Percentiles rank a stretch among this genome's conserved stretches.
phyloP scores from a whole-genome alignment of 257 asterid genomes.

The Haberlea rhodopensis region DNA sequence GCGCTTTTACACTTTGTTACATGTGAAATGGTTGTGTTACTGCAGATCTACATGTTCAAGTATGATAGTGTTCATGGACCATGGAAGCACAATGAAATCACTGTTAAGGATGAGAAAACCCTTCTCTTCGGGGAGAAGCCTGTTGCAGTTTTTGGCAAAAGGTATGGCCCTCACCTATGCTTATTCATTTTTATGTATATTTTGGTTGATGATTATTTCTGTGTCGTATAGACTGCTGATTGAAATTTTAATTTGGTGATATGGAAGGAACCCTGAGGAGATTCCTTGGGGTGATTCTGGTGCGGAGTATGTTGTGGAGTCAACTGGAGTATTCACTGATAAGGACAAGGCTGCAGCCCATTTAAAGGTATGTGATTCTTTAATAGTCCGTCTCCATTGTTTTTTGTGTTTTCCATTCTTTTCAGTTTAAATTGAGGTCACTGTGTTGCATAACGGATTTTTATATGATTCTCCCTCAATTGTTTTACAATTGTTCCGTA shows the following conservation, averaged over 20 bases:
- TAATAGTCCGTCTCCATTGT: neutral
- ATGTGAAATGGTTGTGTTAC: constrained; percentile 17
- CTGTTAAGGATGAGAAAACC: constrained; percentile 52
- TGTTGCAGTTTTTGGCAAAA: constrained; percentile 44
- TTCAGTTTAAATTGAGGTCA: no score
- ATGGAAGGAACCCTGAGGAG: constrained; percentile 43
- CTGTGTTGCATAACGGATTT: no score
- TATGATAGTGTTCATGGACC: constrained; percentile 61
- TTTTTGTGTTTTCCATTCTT: no score
- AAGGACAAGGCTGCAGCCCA: constrained; percentile 56
- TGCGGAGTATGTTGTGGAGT: constrained; percentile 48
- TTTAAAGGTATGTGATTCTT: constrained; percentile 35
- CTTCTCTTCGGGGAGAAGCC: constrained; percentile 57
- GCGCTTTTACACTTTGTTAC: no score
- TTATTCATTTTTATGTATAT: no score
- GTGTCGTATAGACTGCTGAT: constrained; percentile 7
- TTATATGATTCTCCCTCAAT: no score
- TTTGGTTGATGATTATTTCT: neutral
- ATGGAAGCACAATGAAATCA: constrained; percentile 56
- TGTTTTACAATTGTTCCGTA: no score
- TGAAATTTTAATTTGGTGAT: neutral
- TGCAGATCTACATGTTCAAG: constrained; percentile 60
- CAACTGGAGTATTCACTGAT: constrained; percentile 55
- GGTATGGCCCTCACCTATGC: constrained; percentile 22
- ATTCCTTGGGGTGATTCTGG: constrained; percentile 52